Percentiles rank a stretch among this genome's conserved stretches.
Evolutionary conservation across 1,284 basidiomycete species (phyloP).

Genomic region (Ustilago esculenta): DNA sequence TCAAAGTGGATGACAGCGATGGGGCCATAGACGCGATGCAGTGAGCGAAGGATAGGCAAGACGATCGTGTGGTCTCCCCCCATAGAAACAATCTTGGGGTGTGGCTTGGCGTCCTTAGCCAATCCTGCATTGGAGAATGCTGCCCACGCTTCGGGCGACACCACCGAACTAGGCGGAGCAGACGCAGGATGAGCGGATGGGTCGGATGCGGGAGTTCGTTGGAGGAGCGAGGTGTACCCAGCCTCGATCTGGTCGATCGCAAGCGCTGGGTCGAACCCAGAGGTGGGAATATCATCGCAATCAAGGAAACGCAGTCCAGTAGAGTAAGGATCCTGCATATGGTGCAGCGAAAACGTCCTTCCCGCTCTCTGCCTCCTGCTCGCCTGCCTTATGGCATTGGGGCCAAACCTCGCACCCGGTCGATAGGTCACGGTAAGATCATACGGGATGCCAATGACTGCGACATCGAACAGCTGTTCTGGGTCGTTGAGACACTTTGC

Average conservation of each 20-base stretch:
- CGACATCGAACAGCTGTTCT: slow-evolving; percentile 40
- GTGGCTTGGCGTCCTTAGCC: slow-evolving; percentile 43
- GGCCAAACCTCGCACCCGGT: slow-evolving; percentile 47
- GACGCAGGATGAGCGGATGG: slow-evolving; percentile 2
- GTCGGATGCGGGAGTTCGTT: slow-evolving; percentile 23
- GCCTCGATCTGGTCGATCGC: slow-evolving; percentile 55
- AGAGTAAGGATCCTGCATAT: slow-evolving; percentile 42
- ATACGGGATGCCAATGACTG: slow-evolving; percentile 50
- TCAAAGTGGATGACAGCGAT: slow-evolving; percentile 69
- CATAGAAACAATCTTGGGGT: slow-evolving; percentile 68
- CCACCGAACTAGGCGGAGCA: slow-evolving; percentile 6
- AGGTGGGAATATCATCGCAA: slow-evolving; percentile 51
- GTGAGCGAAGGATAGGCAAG: slow-evolving; percentile 69
- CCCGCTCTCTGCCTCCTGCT: slow-evolving; percentile 45
- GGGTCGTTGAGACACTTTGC: slow-evolving; percentile 30
- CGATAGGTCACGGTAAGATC: slow-evolving; percentile 52
- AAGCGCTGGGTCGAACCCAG: slow-evolving; percentile 40
- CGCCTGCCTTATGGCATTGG: slow-evolving; percentile 41
- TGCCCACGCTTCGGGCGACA: slow-evolving; percentile 29
- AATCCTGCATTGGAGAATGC: slow-evolving; percentile 68
- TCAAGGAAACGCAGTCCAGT: slow-evolving; percentile 46
- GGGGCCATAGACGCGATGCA: slow-evolving; percentile 68
- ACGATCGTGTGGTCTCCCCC: slow-evolving; percentile 70
- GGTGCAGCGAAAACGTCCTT: slow-evolving; percentile 33
- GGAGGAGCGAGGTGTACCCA: slow-evolving; percentile 27